Percentiles rank a stretch among this genome's conserved stretches.
Conservation (phyloP, 768 basidiomycete species). For the Suillus decipiens region DNA sequence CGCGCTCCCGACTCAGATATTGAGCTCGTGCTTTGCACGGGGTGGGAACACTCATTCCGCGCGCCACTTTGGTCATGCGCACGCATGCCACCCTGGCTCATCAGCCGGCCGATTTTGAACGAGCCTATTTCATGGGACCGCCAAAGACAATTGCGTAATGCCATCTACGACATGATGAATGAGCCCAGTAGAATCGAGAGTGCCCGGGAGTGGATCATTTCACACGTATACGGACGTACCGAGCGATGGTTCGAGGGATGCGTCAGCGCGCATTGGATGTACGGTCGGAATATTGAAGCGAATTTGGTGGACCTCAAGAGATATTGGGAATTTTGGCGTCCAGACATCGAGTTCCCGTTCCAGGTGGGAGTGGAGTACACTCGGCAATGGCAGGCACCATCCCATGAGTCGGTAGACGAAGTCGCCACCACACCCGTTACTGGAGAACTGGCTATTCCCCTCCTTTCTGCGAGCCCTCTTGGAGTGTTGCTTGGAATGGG, state of each 20-base stretch:
- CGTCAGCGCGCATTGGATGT: constrained; percentile 29
- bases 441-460: constrained; percentile 2
- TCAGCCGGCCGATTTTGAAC: constrained; percentile 18
- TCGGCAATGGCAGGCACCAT: not conserved
- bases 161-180: constrained; percentile 25
- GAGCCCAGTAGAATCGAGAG: constrained; percentile 13
- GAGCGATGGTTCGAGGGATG: constrained; percentile 36
- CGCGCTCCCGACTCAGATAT: constrained; percentile 17
- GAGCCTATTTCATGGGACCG: constrained; percentile 26
- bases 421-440: not conserved
- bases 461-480: constrained; percentile 4
- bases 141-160: constrained; percentile 24
- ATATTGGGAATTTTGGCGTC: constrained; percentile 28
- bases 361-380: constrained; percentile 14
- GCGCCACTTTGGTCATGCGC: constrained; percentile 37
- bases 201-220: constrained; percentile 30
- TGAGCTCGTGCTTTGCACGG: constrained; percentile 24
- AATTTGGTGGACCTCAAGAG: constrained; percentile 23
- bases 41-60: constrained; percentile 33
- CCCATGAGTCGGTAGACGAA: constrained; percentile 1
- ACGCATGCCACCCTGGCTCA: constrained; percentile 31
- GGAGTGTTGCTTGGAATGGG: constrained; percentile 3
- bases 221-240: constrained; percentile 29
- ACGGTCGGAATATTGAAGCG: constrained; percentile 25
- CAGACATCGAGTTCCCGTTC: constrained; percentile 25